Percentiles rank a stretch among this genome's conserved stretches.
Evolutionary conservation across 805 yeast genomes (phyloP).

Genomic region (Ogataea nitratoaversa): DNA sequence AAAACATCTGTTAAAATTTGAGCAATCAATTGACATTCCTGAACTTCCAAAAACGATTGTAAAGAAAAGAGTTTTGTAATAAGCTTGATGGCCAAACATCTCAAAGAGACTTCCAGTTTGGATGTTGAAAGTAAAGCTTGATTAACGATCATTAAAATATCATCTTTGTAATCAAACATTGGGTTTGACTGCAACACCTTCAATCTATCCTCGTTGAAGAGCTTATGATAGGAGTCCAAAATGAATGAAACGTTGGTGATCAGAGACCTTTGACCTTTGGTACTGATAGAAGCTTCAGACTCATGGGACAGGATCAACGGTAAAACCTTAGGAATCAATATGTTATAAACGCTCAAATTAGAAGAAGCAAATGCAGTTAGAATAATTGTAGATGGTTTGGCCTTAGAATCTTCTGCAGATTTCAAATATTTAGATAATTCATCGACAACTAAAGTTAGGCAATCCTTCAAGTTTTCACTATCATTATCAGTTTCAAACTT

Average conservation of each 20-base stretch:
- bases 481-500: slow-evolving; percentile 24
- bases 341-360: slow-evolving; percentile 42
- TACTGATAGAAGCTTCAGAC: slow-evolving; percentile 31
- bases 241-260: slow-evolving; percentile 60
- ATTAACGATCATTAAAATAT: slow-evolving; percentile 62
- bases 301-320: slow-evolving; percentile 35
- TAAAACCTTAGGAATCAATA: slow-evolving; percentile 43
- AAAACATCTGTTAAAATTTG: slow-evolving; percentile 64
- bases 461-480: slow-evolving; percentile 15
- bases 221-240: slow-evolving; percentile 42
- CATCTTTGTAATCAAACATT: slow-evolving; percentile 54
- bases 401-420: slow-evolving; percentile 46
- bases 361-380: slow-evolving; percentile 53
- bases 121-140: slow-evolving; percentile 66
- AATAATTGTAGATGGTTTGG: slow-evolving; percentile 59
- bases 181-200: slow-evolving; percentile 28
- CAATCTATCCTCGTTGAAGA: slow-evolving; percentile 31
- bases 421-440: slow-evolving; percentile 54
- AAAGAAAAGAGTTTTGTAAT: slow-evolving; percentile 53
- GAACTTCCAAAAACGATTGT: slow-evolving; percentile 41
- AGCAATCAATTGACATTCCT: slow-evolving; percentile 59
- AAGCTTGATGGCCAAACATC: slow-evolving; percentile 63
- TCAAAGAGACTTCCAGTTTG: slow-evolving; percentile 61
- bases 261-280: slow-evolving; percentile 54
- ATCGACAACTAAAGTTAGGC: slow-evolving; percentile 30